phyloP scores from a whole-genome alignment of 2,329 filamentous ascomycete species.

The Lasiodiplodia citricola region DNA sequence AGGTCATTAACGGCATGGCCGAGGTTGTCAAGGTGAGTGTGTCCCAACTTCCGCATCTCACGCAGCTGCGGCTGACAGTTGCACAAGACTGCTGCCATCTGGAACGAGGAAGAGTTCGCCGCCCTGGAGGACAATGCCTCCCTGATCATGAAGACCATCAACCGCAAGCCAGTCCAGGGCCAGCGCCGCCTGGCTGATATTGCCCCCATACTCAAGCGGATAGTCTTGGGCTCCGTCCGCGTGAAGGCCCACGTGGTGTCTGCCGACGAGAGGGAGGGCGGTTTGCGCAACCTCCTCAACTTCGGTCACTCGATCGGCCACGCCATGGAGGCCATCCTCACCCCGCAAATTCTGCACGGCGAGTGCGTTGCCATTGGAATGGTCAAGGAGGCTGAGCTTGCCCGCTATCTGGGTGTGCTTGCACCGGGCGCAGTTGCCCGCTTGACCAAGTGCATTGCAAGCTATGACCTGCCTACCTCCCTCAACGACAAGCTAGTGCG shows the following conservation, averaged over 20 bases:
- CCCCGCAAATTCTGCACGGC: conserved; percentile 92
- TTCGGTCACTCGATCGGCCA: conserved; percentile 98
- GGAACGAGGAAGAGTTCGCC: conserved; percentile 86
- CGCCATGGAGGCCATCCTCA: conserved; percentile 92
- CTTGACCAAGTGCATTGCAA: conserved; percentile 90
- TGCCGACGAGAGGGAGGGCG: conserved; percentile 90
- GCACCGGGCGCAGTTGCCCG: conserved; percentile 87
- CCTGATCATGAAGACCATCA: conserved; percentile 74
- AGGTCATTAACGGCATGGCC: conserved; percentile 99
- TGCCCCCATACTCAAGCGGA: conserved; percentile 54
- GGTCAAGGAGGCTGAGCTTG: conserved; percentile 96
- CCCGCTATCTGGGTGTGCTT: conserved; percentile 84
- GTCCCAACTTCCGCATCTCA: not conserved
- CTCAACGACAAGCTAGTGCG: conserved; percentile 82
- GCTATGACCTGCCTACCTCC: conserved; percentile 87
- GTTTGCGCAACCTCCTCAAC: conserved; percentile 91
- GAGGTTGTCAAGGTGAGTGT: conserved; percentile 79
- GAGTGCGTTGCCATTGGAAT: conserved; percentile 97
- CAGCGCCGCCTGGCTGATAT: conserved; percentile 72
- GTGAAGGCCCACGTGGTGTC: conserved; percentile 96
- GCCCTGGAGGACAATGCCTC: conserved; percentile 82
- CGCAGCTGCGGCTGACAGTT: conserved; percentile 30
- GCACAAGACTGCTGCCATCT: conserved; percentile 84
- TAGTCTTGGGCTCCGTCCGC: conserved; percentile 87
- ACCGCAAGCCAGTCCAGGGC: conserved; percentile 62